A percentile compares a stretch with the other conserved stretches of the same genome.
These are phyloP conservation scores for Trametes villosa DNA, from an alignment of 768 basidiomycete species.

Conservation along the genomic window DNA sequence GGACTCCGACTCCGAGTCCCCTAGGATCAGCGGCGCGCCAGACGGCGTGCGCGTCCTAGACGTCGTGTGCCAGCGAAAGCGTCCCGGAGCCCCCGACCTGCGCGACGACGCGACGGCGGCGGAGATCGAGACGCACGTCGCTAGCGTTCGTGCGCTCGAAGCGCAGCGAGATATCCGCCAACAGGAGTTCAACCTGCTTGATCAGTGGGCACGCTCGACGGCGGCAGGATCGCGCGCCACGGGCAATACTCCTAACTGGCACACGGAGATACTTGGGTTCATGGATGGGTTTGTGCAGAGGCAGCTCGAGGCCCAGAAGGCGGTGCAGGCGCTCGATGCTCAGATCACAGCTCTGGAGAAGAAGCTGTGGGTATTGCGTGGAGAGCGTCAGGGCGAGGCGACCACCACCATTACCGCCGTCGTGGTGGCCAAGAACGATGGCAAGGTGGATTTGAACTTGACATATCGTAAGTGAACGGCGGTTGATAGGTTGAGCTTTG, in stretches of 20 bases:
- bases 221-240: too few relatives aligned
- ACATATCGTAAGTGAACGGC: conserved; percentile 45
- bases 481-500: too few relatives aligned
- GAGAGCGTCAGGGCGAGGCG: conserved; percentile 7
- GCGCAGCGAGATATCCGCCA: conserved; percentile 44
- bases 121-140: conserved; percentile 33
- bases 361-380: neutral
- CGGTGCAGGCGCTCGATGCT: conserved; percentile 42
- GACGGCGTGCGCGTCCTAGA: conserved; percentile 55
- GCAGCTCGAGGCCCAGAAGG: conserved; percentile 40
- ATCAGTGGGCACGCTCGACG: conserved; percentile 50
- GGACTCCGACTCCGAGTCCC: conserved; percentile 53
- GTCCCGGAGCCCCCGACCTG: conserved; percentile 17
- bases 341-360: conserved; percentile 40
- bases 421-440: conserved; percentile 5
- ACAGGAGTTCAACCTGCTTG: conserved; percentile 47
- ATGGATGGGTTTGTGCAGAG: conserved; percentile 46
- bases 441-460: conserved; percentile 47
- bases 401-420: neutral
- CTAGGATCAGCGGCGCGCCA: conserved; percentile 53
- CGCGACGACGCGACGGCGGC: conserved; percentile 41
- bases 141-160: conserved; percentile 42
- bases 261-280: conserved; percentile 43
- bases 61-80: conserved; percentile 50
- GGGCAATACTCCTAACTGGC: conserved; percentile 23